Conservation (phyloP, 768 basidiomycete genomes). For the Lactarius akahatsu region DNA sequence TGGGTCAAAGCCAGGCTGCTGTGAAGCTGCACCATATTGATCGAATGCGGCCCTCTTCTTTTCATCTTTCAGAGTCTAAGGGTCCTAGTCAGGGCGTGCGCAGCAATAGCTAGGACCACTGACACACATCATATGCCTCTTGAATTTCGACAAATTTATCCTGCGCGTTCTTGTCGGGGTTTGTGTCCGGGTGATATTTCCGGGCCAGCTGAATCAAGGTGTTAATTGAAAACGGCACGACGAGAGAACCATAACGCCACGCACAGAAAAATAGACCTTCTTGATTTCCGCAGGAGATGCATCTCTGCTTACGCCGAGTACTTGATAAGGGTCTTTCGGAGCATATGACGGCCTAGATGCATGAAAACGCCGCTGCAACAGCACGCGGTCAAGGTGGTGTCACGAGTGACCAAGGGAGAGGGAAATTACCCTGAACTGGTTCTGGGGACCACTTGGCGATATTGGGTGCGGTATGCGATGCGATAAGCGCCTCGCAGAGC, state of each 20-base stretch:
- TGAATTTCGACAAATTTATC: conserved; percentile 97
- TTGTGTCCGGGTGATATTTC: conserved; percentile 97
- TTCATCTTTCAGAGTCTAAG: conserved; percentile 87
- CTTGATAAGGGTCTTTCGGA: conserved; percentile 83
- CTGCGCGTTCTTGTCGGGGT: conserved; percentile 85
- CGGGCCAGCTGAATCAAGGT: conserved; percentile 77
- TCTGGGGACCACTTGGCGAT: conserved; percentile 8
- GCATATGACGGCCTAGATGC: conserved; percentile 53
- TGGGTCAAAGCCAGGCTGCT: conserved; percentile 92
- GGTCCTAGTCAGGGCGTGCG: conserved; percentile 13
- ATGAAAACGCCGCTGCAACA: conserved; percentile 70
- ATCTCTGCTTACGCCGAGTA: conserved; percentile 85
- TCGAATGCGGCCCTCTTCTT: conserved; percentile 91
- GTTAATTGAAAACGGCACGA: conserved; percentile 28
- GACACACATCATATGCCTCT: conserved; percentile 89
- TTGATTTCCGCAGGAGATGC: conserved; percentile 88
- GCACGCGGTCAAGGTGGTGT: conserved; percentile 16
- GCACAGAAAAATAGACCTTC: conserved; percentile 93
- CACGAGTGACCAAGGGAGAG: conserved; percentile 10
- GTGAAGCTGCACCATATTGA: conserved; percentile 88
- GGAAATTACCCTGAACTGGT: conserved; percentile 25
- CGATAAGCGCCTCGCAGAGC: conserved; percentile 30
- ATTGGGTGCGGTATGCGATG: conserved; percentile 10
- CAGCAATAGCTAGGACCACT: conserved; percentile 16
- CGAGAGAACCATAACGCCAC: conserved; percentile 34